Percentiles rank a stretch among this genome's conserved stretches.
Conservation (phyloP, 2,329 filamentous ascomycete species). For the Phyllosticta capitalensis region DNA sequence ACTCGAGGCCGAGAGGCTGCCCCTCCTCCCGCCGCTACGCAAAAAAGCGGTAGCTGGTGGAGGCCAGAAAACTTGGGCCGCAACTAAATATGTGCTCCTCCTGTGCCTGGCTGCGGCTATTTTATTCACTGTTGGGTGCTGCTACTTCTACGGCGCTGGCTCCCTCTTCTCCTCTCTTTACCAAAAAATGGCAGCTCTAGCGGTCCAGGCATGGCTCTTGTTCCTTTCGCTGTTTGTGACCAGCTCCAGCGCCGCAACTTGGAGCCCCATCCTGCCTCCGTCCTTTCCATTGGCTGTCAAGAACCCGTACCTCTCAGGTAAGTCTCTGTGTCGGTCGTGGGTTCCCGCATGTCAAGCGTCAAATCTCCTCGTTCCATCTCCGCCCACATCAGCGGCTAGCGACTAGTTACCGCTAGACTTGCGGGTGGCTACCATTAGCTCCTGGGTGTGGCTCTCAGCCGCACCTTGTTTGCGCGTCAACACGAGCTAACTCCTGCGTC, state of each 20-base stretch:
- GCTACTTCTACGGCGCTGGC: conserved; percentile 1
- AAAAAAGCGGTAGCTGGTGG: not conserved
- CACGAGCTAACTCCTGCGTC: conserved; percentile 4
- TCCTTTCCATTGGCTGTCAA: conserved; percentile 37
- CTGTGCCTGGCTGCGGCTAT: conserved; percentile 5
- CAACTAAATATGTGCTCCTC: conserved; percentile 9
- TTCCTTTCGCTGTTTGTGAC: conserved; percentile 2
- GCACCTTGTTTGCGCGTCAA: conserved; percentile 4
- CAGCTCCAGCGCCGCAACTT: conserved; percentile 9
- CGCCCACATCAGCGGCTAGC: not conserved
- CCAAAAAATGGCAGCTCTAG: conserved; percentile 6
- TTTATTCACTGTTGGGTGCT: conserved; percentile 6
- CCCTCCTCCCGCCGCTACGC: conserved; percentile 5
- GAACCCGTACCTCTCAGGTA: conserved; percentile 33
- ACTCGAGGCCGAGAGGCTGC: conserved; percentile 1
- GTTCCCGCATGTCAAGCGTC: not conserved
- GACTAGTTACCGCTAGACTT: not conserved
- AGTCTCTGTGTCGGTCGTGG: not conserved
- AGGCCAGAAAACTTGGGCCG: not conserved
- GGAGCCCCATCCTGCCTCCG: conserved; percentile 26
- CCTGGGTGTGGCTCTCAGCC: conserved; percentile 1
- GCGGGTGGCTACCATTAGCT: not conserved
- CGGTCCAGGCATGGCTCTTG: conserved; percentile 1
- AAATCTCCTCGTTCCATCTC: not conserved
- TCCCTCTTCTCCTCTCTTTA: not conserved